These are phyloP conservation scores for Aristolochia contorta DNA, from an alignment of 164 flowering plant genomes.

Conservation along the genomic window DNA sequence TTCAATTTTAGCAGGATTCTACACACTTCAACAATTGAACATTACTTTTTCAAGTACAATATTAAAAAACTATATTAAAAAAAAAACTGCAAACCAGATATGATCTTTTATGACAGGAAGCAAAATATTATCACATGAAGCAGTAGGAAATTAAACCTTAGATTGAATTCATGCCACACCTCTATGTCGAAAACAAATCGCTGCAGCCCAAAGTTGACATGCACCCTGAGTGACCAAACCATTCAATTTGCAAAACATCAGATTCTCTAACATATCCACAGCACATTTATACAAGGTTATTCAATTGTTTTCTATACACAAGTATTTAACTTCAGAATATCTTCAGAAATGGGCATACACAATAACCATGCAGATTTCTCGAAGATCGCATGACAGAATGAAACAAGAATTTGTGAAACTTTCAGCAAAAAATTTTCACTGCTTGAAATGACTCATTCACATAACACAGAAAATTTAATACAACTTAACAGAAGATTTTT, in stretches of 20 bases:
- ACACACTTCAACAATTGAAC: too few species aligned
- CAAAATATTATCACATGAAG: too few species aligned
- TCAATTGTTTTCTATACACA: neutral
- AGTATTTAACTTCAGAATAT: neutral
- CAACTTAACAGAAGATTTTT: too few species aligned
- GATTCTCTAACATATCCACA: conserved; percentile 4
- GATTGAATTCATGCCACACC: conserved; percentile 22
- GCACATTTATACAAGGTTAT: too few species aligned
- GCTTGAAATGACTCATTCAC: too few species aligned
- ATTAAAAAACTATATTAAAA: too few species aligned
- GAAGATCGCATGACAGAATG: neutral
- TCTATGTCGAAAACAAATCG: conserved; percentile 75
- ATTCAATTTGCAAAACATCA: conserved; percentile 11
- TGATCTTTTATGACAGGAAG: too few species aligned
- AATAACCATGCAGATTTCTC: neutral
- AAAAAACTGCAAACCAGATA: neutral
- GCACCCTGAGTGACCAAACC: conserved; percentile 49
- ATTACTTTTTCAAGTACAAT: too few species aligned
- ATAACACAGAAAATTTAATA: too few species aligned
- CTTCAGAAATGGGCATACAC: neutral
- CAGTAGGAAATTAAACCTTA: too few species aligned
- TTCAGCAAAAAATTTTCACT: too few species aligned
- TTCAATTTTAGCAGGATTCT: too few species aligned
- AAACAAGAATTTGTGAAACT: neutral
- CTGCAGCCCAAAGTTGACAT: conserved; percentile 84